Conservation (phyloP, 352 stramenopile species). For the Salisapilia sapeloensis region DNA sequence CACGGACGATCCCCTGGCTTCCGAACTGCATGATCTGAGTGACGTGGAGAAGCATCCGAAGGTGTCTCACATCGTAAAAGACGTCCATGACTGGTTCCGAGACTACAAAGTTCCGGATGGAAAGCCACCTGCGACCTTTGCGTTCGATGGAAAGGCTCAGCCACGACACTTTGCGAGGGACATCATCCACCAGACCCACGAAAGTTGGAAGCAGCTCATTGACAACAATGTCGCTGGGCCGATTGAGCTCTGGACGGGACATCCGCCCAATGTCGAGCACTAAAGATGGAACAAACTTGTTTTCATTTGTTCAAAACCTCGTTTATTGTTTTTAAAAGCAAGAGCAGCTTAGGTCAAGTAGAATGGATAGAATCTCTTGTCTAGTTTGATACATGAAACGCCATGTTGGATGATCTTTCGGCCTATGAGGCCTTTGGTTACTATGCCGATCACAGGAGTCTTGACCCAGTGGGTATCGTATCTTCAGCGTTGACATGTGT, state of each 20-base stretch:
- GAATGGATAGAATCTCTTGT: too few species aligned
- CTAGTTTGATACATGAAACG: too few species aligned
- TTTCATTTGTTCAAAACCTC: too few species aligned
- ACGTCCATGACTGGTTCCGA: constrained; percentile 95
- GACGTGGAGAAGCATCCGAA: constrained; percentile 67
- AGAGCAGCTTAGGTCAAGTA: too few species aligned
- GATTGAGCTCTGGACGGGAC: constrained; percentile 53
- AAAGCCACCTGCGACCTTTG: constrained; percentile 97
- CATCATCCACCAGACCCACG: constrained; percentile 81
- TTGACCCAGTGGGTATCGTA: too few species aligned
- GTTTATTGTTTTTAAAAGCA: too few species aligned
- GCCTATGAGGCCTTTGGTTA: too few species aligned
- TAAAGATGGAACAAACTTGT: too few species aligned
- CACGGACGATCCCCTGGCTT: constrained; percentile 89
- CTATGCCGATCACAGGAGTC: too few species aligned
- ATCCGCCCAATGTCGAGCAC: constrained; percentile 3
- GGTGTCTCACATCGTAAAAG: constrained; percentile 34
- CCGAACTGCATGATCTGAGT: constrained; percentile 88
- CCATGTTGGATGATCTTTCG: too few species aligned
- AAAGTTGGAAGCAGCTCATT: constrained; percentile 76
- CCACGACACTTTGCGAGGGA: constrained; percentile 74
- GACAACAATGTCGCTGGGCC: constrained; percentile 20
- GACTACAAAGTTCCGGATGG: constrained; percentile 99
- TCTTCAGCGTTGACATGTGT: too few species aligned
- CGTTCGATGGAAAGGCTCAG: constrained; percentile 91